A percentile compares a stretch with the other conserved stretches of the same genome.
Evolutionary conservation across 495 filamentous ascomycete genomes (phyloP).

Genomic region (Talaromyces liani): DNA sequence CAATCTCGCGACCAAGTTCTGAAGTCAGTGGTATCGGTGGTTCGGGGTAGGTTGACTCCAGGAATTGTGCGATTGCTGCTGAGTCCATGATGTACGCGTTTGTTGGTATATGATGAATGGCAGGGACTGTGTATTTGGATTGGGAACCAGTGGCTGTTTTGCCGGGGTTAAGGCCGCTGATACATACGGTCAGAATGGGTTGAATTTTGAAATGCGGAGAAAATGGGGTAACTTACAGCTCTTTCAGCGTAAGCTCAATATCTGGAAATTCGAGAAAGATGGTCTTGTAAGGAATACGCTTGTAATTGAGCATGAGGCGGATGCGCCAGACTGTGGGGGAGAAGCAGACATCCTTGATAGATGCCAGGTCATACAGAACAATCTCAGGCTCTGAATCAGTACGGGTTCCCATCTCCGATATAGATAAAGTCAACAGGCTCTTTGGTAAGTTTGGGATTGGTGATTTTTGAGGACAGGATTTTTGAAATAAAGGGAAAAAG

Average conservation of each 20-base stretch:
- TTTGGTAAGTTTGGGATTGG: neutral
- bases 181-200: constrained; percentile 10
- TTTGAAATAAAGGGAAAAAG: neutral
- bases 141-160: constrained; percentile 15
- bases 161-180: constrained; percentile 19
- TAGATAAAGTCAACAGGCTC: too few relatives aligned
- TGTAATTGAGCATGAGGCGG: constrained; percentile 38
- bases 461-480: neutral
- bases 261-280: constrained; percentile 37
- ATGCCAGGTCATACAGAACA: constrained; percentile 34
- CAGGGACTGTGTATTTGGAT: constrained; percentile 32
- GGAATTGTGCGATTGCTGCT: constrained; percentile 27
- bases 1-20: constrained; percentile 26
- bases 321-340: constrained; percentile 36
- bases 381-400: constrained; percentile 22
- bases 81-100: constrained; percentile 37
- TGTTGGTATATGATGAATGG: constrained; percentile 32
- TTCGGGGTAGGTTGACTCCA: constrained; percentile 31
- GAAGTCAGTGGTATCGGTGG: constrained; percentile 25
- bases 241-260: constrained; percentile 34
- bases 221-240: constrained; percentile 21
- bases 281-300: constrained; percentile 28
- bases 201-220: too few relatives aligned
- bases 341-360: constrained; percentile 30
- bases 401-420: constrained; percentile 19